These are phyloP conservation scores for Picea engelmannii DNA, from an alignment of 83 land plant species.

Conservation along the genomic window DNA sequence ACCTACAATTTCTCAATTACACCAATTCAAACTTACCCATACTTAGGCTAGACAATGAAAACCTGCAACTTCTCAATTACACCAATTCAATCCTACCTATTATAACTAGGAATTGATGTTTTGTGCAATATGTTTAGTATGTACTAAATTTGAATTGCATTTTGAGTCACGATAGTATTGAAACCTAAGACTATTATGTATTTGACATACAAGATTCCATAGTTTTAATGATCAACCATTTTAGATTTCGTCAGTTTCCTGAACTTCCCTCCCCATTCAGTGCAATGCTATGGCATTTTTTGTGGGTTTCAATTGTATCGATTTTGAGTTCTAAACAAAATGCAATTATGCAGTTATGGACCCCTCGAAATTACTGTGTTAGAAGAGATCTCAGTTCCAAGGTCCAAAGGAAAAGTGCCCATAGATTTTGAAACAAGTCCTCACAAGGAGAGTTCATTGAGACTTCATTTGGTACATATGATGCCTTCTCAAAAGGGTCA, in stretches of 20 bases:
- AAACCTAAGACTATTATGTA: neutral
- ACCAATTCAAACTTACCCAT: too few species aligned
- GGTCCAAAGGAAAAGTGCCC: constrained; percentile 52
- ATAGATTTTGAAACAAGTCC: constrained; percentile 73
- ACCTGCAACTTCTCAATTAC: too few species aligned
- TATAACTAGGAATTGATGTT: too few species aligned
- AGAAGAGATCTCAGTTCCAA: constrained; percentile 36
- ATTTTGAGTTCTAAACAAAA: too few species aligned
- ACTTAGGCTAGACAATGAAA: too few species aligned
- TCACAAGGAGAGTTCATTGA: constrained; percentile 54
- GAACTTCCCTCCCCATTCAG: too few species aligned
- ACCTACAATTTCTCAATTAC: too few species aligned
- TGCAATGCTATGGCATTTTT: too few species aligned
- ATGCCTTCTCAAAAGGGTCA: constrained; percentile 56
- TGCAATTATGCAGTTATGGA: too few species aligned
- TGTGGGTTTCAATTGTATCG: too few species aligned
- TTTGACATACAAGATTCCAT: neutral
- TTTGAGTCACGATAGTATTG: neutral
- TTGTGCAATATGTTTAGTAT: too few species aligned
- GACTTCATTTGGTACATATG: constrained; percentile 57
- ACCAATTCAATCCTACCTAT: too few species aligned
- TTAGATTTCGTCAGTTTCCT: neutral
- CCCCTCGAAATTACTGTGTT: neutral
- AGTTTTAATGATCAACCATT: neutral
- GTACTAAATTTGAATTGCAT: neutral